These are phyloP conservation scores for Epichloe coenophiala DNA, from an alignment of 2,329 filamentous ascomycete species.

Conservation along the genomic window DNA sequence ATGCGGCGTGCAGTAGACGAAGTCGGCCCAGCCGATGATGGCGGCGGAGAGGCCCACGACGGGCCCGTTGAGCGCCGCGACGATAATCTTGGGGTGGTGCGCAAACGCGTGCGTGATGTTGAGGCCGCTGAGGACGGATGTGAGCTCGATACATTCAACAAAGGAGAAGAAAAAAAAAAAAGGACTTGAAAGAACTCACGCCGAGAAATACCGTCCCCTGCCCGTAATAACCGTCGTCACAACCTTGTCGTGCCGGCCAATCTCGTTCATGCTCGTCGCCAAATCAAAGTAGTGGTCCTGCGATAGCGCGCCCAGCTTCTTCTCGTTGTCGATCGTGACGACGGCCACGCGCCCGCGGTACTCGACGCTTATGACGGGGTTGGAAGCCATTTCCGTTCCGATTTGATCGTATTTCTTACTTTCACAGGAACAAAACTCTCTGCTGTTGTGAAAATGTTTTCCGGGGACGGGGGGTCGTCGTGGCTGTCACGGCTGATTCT, in stretches of 20 bases:
- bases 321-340: conserved; percentile 72
- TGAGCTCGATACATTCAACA: no score
- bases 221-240: conserved; percentile 75
- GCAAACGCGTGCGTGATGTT: conserved; percentile 85
- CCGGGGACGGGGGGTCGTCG: no score
- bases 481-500: no score
- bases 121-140: conserved; percentile 47
- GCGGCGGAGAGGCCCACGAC: conserved; percentile 81
- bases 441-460: no score
- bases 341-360: conserved; percentile 40
- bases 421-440: no score
- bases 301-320: conserved; percentile 77
- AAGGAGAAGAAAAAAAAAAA: no score
- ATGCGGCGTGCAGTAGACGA: conserved; percentile 74
- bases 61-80: conserved; percentile 84
- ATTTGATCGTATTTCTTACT: no score
- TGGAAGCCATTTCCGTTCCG: no score
- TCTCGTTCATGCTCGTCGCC: conserved; percentile 57
- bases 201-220: conserved; percentile 76
- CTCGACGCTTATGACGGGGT: conserved; percentile 20
- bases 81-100: conserved; percentile 84
- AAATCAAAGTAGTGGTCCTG: conserved; percentile 65
- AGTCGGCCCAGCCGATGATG: conserved; percentile 72
- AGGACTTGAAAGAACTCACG: conserved; percentile 38
- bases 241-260: conserved; percentile 67